Percentiles rank a stretch among this genome's conserved stretches.
These are phyloP conservation scores for Chrysanthemum seticuspe DNA, from an alignment of 129 eudicot species.

Conservation along the genomic window DNA sequence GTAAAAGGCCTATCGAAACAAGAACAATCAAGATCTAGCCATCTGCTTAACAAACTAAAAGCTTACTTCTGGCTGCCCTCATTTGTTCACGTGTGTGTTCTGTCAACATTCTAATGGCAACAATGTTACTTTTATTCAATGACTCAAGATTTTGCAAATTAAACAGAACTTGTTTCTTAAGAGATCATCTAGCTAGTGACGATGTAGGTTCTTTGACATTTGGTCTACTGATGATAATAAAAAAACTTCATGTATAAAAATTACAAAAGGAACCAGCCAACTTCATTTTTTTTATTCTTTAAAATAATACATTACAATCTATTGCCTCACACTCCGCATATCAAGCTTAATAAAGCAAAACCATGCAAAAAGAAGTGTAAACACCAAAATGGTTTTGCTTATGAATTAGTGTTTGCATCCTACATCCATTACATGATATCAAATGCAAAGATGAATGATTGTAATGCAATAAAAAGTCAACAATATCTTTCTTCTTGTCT, in stretches of 20 bases:
- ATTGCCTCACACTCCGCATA: constrained; percentile 4
- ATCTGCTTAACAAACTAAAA: no score
- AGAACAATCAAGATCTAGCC: no score
- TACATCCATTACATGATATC: constrained; percentile 13
- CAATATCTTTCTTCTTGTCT: background rate
- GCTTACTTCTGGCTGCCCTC: no score
- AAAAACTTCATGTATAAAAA: no score
- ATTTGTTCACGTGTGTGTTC: no score
- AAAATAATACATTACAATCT: constrained; percentile 4
- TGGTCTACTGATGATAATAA: no score
- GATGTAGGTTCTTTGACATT: constrained; percentile 1
- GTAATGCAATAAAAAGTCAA: constrained; percentile 9
- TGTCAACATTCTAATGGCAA: no score
- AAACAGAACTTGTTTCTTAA: constrained; percentile 20
- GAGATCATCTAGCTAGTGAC: constrained; percentile 1
- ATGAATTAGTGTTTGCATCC: constrained; percentile 10
- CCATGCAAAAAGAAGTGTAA: constrained; percentile 28
- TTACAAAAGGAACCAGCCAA: background rate
- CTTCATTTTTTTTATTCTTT: background rate
- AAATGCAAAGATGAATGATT: constrained; percentile 24
- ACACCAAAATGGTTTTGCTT: constrained; percentile 10
- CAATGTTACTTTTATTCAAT: no score
- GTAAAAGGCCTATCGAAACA: no score
- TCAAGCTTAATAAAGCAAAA: constrained; percentile 12
- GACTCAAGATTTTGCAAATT: no score